phyloP scores from a whole-genome alignment of 225 moss, liverwort and hornwort genomes.

The Bryum argenteum region DNA sequence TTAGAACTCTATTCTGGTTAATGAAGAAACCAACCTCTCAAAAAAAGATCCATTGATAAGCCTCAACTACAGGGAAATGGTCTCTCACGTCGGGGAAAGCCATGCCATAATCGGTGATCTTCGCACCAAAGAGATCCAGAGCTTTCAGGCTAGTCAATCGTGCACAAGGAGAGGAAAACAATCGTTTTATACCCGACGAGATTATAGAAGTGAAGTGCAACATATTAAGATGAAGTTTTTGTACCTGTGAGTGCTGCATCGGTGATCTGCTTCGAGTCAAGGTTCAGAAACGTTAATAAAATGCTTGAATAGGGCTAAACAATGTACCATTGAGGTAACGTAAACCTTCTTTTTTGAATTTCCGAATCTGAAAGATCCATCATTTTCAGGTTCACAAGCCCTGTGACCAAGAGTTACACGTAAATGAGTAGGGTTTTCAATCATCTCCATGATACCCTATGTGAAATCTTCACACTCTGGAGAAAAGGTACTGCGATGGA shows the following conservation, averaged over 20 bases:
- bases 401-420: slow-evolving; percentile 42
- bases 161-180: slow-evolving; percentile 30
- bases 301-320: slow-evolving; percentile 1
- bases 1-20: not conserved
- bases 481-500: not conserved
- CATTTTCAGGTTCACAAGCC: slow-evolving; percentile 68
- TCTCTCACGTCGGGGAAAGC: slow-evolving; percentile 69
- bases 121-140: slow-evolving; percentile 89
- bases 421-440: no score
- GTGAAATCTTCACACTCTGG: not conserved
- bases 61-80: slow-evolving; percentile 4
- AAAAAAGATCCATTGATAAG: not conserved
- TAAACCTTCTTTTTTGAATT: slow-evolving; percentile 73
- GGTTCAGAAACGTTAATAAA: slow-evolving; percentile 75
- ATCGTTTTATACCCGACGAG: not conserved
- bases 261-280: slow-evolving; percentile 85
- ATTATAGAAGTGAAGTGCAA: not conserved
- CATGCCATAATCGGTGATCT: slow-evolving; percentile 82
- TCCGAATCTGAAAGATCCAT: slow-evolving; percentile 90
- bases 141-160: slow-evolving; percentile 81
- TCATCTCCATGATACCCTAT: not conserved
- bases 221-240: not conserved
- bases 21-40: slow-evolving; percentile 59
- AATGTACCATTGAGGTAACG: slow-evolving; percentile 77
- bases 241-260: slow-evolving; percentile 75